Base-by-base conservation (phyloP, 805 yeast species). In the Nakazawaea wickerhamii region DNA sequence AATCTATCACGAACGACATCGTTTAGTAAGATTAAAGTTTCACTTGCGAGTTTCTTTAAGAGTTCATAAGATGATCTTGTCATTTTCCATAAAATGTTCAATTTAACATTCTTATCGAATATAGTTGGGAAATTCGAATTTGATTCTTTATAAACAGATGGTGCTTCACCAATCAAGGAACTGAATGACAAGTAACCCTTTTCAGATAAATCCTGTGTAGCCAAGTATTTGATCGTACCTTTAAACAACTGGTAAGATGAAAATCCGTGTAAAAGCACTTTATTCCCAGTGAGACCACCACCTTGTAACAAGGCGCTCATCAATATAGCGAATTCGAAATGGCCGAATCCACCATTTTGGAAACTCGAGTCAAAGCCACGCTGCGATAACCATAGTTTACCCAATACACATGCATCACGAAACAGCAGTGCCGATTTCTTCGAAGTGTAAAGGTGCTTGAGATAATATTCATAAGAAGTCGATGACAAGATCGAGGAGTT, bases 201-300 rank as follows among this genome's bases (percentile, higher is more conserved):
- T 8, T 67, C 55, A 41, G 73, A 66, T 38, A 90, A 61, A 59
- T 89, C 95, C 71, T 81, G 80, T 3, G 85, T 76, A 3, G 96
- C 95, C 47, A 91, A 58, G 55, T 84, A 90, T 53, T 79, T 79
- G 44, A 93, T 71, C 1, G 86, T 79, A 57, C 95, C 96, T 58
- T 87, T 90, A 69, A 93, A 93, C 40, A 93, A 67, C 64, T 93
- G 99, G 58, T 89, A 93, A 18, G 95, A 83, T 3, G 96, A 88
- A 60, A 84, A 91, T 0, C 98, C 99, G 52, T 81, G 83, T 30
- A 89, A 61, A 43, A 93, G 68, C 19, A 88, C 81, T 54, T 80
- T 84, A 53, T 81, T 83, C 11, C 95, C 93, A 50, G 70, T 71
- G 5, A 66, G 60, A 46, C 91, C 90, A 51, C 95, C 95, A 52